Conservation (phyloP, 1,139 yeast genomes). For the Suhomyces chickasaworum region DNA sequence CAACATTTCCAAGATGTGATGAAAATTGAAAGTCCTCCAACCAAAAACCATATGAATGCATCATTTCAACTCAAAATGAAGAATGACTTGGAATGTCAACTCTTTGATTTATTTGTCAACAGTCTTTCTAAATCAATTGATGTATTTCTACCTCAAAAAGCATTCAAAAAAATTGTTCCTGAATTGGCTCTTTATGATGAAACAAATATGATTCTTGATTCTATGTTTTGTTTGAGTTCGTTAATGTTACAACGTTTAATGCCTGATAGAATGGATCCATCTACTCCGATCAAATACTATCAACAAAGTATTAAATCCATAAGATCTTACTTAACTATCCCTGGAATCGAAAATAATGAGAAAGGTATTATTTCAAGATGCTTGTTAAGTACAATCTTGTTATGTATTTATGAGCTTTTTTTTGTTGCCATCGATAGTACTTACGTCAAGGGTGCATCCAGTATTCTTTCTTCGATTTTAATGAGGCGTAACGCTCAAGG, state of each 20-base stretch:
- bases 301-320: constrained; percentile 39
- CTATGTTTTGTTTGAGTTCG: constrained; percentile 40
- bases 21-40: constrained; percentile 19
- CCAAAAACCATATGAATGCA: constrained; percentile 3
- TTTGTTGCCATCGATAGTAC: constrained; percentile 41
- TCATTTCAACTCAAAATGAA: constrained; percentile 22
- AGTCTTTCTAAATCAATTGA: constrained; percentile 33
- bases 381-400: constrained; percentile 38
- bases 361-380: constrained; percentile 38
- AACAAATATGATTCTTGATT: constrained; percentile 37
- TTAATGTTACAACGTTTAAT: constrained; percentile 33
- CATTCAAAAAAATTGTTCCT: constrained; percentile 36
- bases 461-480: constrained; percentile 33
- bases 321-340: constrained; percentile 30
- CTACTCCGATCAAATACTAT: constrained; percentile 39
- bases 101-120: constrained; percentile 38
- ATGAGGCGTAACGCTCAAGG: constrained; percentile 20
- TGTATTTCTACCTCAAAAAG: constrained; percentile 33
- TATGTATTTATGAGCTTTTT: constrained; percentile 42
- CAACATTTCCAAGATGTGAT: constrained; percentile 29
- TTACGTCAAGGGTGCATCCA: constrained; percentile 40
- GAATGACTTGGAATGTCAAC: constrained; percentile 30
- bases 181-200: constrained; percentile 42
- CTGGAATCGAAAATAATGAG: constrained; percentile 27
- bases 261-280: constrained; percentile 32